Conservation (phyloP, 371 early-diverging fungal species). For the Mortierella sp. region DNA sequence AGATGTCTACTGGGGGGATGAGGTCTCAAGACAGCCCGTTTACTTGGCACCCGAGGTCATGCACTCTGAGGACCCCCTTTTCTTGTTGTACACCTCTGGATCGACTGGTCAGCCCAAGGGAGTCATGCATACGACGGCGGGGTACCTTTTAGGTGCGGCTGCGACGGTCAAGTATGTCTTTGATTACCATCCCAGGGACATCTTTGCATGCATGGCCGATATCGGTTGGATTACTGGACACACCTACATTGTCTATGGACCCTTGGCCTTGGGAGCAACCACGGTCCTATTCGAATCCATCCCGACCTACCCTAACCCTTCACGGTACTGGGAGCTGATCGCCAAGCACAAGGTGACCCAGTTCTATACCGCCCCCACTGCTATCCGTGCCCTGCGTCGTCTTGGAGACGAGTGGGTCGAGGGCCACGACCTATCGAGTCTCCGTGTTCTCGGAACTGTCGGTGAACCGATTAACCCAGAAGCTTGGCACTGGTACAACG, state of each 20-base stretch:
- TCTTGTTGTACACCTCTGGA: slow-evolving; percentile 97
- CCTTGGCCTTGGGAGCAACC: slow-evolving; percentile 90
- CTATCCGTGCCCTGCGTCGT: slow-evolving; percentile 93
- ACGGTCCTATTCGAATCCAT: slow-evolving; percentile 94
- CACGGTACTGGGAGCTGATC: slow-evolving; percentile 88
- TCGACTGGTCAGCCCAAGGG: slow-evolving; percentile 97
- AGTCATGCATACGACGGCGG: slow-evolving; percentile 93
- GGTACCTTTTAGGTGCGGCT: slow-evolving; percentile 93
- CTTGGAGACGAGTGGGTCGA: slow-evolving; percentile 88
- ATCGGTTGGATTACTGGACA: slow-evolving; percentile 90
- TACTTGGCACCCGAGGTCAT: slow-evolving; percentile 88
- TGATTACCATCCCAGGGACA: slow-evolving; percentile 88
- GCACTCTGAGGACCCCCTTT: slow-evolving; percentile 95
- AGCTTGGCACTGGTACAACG: slow-evolving; percentile 97
- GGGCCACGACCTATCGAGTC: slow-evolving; percentile 78
- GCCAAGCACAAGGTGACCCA: slow-evolving; percentile 93
- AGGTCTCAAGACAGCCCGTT: slow-evolving; percentile 76
- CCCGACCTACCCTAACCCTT: slow-evolving; percentile 88
- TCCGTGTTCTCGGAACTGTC: slow-evolving; percentile 95
- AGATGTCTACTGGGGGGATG: slow-evolving; percentile 94
- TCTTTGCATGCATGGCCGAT: slow-evolving; percentile 89
- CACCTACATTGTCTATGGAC: slow-evolving; percentile 96
- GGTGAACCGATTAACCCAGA: slow-evolving; percentile 99
- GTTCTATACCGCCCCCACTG: slow-evolving; percentile 99
- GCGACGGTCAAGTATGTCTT: slow-evolving; percentile 93